Conservation (phyloP, 2,329 filamentous ascomycete species). For the Colletotrichum sp. region DNA sequence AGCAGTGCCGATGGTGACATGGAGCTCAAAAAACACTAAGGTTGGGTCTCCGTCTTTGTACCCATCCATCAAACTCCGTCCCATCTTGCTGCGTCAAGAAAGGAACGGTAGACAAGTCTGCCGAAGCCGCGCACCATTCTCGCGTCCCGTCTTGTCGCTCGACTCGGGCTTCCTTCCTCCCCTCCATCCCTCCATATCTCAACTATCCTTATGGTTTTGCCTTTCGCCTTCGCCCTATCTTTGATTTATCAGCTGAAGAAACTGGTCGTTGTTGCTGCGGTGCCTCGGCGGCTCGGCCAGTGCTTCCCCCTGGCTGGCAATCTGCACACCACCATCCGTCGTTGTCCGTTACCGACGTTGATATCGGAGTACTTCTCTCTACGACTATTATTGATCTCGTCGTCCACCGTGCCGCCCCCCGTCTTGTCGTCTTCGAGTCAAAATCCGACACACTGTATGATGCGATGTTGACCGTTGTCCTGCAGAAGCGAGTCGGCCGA, state of each 20-base stretch:
- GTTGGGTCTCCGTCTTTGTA: neutral
- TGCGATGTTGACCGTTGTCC: neutral
- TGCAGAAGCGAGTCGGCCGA: neutral
- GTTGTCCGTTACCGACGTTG: neutral
- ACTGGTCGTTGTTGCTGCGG: neutral
- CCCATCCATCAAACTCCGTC: neutral
- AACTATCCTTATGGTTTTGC: neutral
- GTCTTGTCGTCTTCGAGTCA: neutral
- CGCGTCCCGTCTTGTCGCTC: neutral
- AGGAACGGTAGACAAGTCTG: neutral
- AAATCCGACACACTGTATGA: neutral
- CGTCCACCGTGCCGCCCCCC: neutral
- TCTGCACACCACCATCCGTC: neutral
- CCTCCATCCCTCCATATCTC: neutral
- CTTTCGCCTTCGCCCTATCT: neutral
- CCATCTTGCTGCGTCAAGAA: slow-evolving; percentile 1
- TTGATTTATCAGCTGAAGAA: slow-evolving; percentile 13
- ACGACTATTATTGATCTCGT: neutral
- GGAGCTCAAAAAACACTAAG: neutral
- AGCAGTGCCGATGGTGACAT: neutral
- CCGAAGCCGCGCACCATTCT: slow-evolving; percentile 1
- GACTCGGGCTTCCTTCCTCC: neutral
- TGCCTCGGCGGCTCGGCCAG: neutral
- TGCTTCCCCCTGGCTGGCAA: neutral
- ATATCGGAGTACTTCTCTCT: neutral